A percentile compares a stretch with the other conserved stretches of the same genome.
Conservation (phyloP, 1,284 basidiomycete genomes). For the Moniliophthora roreri region DNA sequence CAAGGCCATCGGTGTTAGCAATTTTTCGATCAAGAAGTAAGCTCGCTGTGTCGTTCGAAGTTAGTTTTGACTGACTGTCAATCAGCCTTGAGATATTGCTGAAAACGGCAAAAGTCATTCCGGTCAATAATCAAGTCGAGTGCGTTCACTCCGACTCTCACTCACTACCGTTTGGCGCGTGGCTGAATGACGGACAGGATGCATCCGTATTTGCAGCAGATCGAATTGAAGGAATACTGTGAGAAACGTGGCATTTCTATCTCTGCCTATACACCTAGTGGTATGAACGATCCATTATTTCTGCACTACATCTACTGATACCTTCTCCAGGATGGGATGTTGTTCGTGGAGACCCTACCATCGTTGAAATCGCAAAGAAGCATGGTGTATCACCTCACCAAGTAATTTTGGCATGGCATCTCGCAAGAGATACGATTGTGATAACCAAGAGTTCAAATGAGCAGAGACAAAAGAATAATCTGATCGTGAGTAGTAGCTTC, state of each 20-base stretch:
- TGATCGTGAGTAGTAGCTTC: conserved; percentile 29
- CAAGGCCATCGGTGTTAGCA: conserved; percentile 46
- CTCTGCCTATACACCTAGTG: conserved; percentile 24
- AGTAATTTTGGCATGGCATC: conserved; percentile 46
- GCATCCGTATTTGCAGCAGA: conserved; percentile 22
- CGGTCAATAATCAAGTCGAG: conserved; percentile 28
- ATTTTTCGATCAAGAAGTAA: conserved; percentile 31
- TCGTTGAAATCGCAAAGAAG: conserved; percentile 40
- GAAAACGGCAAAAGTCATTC: conserved; percentile 19
- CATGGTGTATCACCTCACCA: conserved; percentile 40
- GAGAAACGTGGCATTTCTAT: conserved; percentile 22
- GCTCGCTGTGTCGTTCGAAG: not conserved
- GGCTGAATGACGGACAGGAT: conserved; percentile 14
- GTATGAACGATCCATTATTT: conserved; percentile 7
- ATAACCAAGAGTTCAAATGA: conserved; percentile 41
- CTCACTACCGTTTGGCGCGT: not conserved
- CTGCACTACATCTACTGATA: not conserved
- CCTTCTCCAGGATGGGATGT: conserved; percentile 31
- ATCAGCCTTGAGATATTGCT: conserved; percentile 28
- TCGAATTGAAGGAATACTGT: conserved; percentile 22
- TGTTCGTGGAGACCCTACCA: conserved; percentile 39
- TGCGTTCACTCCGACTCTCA: conserved; percentile 6
- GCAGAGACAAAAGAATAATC: conserved; percentile 42
- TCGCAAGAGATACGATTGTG: conserved; percentile 36
- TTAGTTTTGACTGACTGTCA: not conserved